Evolutionary conservation across 305 asterid genomes (phyloP), one percentile per base, ranked within the genome.

Genomic region (Galium porrigens): DNA sequence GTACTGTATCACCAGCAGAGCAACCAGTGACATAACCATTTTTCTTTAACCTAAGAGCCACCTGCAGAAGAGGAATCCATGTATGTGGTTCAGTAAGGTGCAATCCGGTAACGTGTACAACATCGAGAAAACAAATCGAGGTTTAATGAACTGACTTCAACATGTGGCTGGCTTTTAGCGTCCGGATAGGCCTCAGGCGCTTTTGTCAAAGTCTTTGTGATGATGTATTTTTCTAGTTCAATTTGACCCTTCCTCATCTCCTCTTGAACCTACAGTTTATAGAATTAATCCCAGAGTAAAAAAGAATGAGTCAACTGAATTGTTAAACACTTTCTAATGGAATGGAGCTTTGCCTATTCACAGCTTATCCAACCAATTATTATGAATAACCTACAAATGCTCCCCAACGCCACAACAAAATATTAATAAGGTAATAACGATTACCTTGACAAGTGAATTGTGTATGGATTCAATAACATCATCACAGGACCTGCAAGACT

Each of bases 111-210:
- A 18, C 8, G 25, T 52, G 20, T 14, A 6, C 53, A 27, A 18
- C 36, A 30, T 58, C 27, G 58, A 46, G 53, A 18, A 17, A 63
- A 48, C 67, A n/a, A 27, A 14, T 27, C 15, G 17, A 3, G 62
- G 68, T 69, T 63, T 58, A 33, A 58, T 20, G 68, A 66, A 70
- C 90, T 77, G 80, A 89, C 99, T 78, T 94, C 95, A 70, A 94
- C 97, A 77, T 94, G 99, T 73, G 99, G 99, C 70, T 94, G 99
- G 79, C 73, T 86, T 80, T 84, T 89, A 63, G 86, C 91, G 80
- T 94, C 99, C 29, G 96, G 96, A 69, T 94, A 94, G 70, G 94
- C 87, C 81, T 94, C 99, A 62, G 99, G 99, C 67, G 94, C 84
- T 81, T 84, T 94, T 27, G 97, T 94, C 65, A 94, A 80, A 18